Conservation (phyloP, 2,329 filamentous ascomycete species). For the Neopestalotiopsis rosae region DNA sequence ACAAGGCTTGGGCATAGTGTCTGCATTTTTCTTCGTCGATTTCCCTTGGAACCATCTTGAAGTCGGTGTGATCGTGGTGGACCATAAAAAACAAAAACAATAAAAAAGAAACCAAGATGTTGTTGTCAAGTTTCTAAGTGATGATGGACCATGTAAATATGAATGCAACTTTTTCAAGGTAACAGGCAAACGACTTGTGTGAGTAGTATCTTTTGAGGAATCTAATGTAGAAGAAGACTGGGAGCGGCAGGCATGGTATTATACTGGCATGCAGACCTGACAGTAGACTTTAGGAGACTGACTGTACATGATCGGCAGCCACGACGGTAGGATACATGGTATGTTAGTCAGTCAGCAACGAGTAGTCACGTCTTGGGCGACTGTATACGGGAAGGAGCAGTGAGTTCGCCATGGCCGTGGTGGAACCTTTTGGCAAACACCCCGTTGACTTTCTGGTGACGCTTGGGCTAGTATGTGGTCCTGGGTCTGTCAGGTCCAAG, state of each 20-base stretch:
- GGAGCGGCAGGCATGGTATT: not conserved
- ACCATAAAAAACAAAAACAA: not conserved
- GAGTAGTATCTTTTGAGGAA: not conserved
- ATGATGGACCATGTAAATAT: not conserved
- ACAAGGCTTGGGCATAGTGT: constrained; percentile 47
- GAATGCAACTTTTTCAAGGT: not conserved
- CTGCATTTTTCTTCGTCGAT: constrained; percentile 39
- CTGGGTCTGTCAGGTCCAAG: not conserved
- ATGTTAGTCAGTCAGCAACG: not conserved
- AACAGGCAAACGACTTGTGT: not conserved
- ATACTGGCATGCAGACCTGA: not conserved
- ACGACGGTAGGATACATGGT: not conserved
- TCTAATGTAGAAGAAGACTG: not conserved
- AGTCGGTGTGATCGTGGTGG: not conserved
- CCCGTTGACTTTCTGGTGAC: not conserved
- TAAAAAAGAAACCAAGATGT: not conserved
- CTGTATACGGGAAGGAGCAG: constrained; percentile 6
- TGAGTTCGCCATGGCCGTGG: not conserved
- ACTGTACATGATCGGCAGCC: not conserved
- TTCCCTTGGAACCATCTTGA: not conserved
- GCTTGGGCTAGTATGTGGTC: not conserved
- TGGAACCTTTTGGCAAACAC: constrained; percentile 3
- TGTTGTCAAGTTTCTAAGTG: not conserved
- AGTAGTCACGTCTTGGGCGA: not conserved
- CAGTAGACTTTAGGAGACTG: not conserved